Evolutionary conservation across 2,329 filamentous ascomycete species (phyloP), one percentile per base, ranked within the genome.

Genomic region (Cercospora brassicicola): DNA sequence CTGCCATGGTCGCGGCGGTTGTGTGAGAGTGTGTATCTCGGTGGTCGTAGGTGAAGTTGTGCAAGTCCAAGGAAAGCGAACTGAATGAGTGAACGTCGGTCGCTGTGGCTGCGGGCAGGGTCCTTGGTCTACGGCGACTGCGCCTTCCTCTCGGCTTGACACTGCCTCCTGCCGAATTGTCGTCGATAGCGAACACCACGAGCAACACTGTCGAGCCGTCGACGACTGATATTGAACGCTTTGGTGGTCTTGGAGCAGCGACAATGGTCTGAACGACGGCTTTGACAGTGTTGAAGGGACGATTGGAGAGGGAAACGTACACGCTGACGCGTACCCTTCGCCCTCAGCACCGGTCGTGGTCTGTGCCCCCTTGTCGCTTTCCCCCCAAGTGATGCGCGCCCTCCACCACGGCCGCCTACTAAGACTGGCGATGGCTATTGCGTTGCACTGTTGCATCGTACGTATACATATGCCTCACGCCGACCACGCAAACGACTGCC

Each of bases 1-100:
- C 75, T 65, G 73, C 73, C 74, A 76, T 76, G 66, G 45, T 68
- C 56, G 68, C 66, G 51, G 53, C 53, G 33, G 36, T 45, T 55
- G 23, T 48, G 59, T n/a, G 60, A 62, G 39, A 4, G 18, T 61
- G n/a, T 42, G 36, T 42, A 42, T 42, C 5, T 42, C 36, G 36
- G 36, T 42, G 36, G 36, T 42, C 36, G 45, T 23, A 51, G 45
- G 18, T 51, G 45, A 13, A 23, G 45, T 51, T 23, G 45, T 51
- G 18, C 45, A 20, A 51, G 18, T 51, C 18, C 45, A 51, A 51
- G 45, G 45, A 51, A 26, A 51, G 45, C 45, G 45, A 51, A 18
- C 45, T 23, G 45, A 51, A 51, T 23, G 45, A 51, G 18, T 51
- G 30, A 15, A 33, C 26, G 53, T 57, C 53, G 45, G 53, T 57